Percentiles rank a stretch among this genome's conserved stretches.
Conservation (phyloP, 2,329 filamentous ascomycete species). For the Calonectria multiphialidica region DNA sequence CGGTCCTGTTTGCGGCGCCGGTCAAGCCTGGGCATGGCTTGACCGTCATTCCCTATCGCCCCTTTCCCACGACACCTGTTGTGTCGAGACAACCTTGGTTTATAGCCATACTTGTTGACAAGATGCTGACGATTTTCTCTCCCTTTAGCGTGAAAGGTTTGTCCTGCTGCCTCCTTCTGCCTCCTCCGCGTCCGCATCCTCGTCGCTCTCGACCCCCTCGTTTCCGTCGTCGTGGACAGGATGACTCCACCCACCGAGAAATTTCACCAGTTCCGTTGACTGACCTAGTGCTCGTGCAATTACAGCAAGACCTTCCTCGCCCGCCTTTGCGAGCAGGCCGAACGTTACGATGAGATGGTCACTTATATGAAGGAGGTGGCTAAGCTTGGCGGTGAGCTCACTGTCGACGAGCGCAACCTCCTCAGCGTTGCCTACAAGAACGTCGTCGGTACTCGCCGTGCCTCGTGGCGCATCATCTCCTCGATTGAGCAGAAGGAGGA, state of each 20-base stretch:
- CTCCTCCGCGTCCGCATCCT: constrained; percentile 10
- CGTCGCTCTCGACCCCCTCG: constrained; percentile 28
- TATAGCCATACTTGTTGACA: constrained; percentile 20
- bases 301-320: constrained; percentile 99
- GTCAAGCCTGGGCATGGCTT: constrained; percentile 9
- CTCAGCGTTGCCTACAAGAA: constrained; percentile 99
- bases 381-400: constrained; percentile 84
- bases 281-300: constrained; percentile 45
- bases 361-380: constrained; percentile 99
- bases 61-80: constrained; percentile 20
- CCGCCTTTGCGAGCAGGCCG: constrained; percentile 99
- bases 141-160: constrained; percentile 77
- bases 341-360: constrained; percentile 99
- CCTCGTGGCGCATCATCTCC: constrained; percentile 99
- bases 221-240: constrained; percentile 27
- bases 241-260: constrained; percentile 37
- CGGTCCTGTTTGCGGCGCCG: constrained; percentile 1
- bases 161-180: constrained; percentile 42
- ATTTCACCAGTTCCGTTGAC: constrained; percentile 34
- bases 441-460: constrained; percentile 97
- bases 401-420: constrained; percentile 98
- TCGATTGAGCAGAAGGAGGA: constrained; percentile 99
- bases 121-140: constrained; percentile 52
- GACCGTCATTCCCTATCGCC: constrained; percentile 21
- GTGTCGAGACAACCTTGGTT: neutral